Conservation (phyloP, 192 early-diverging fungal species). For the Gryganskiella cystojenkinii region DNA sequence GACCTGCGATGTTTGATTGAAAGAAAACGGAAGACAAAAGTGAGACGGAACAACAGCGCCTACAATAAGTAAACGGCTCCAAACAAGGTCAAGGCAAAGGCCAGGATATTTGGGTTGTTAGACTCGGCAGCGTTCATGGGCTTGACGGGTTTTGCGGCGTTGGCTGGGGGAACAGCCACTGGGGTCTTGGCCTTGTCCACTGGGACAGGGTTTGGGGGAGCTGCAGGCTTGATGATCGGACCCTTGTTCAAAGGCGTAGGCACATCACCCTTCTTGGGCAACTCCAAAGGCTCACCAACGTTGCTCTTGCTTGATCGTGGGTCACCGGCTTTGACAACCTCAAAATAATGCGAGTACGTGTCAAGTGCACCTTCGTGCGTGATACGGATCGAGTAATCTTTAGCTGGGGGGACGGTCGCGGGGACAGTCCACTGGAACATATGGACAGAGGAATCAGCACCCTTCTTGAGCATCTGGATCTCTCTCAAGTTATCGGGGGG, state of each 20-base stretch:
- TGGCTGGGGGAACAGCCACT: neutral
- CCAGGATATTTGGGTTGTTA: conserved; percentile 5
- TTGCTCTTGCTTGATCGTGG: conserved; percentile 11
- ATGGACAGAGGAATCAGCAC: conserved; percentile 13
- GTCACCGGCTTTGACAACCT: conserved; percentile 9
- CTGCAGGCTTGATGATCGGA: neutral
- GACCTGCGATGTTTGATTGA: neutral
- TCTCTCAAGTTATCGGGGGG: conserved; percentile 7
- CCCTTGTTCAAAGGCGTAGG: conserved; percentile 11
- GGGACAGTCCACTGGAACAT: conserved; percentile 37
- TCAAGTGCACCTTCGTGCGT: conserved; percentile 4
- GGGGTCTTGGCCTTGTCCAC: neutral
- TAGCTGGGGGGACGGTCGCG: conserved; percentile 1
- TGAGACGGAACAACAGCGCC: neutral
- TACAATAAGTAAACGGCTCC: conserved; percentile 20
- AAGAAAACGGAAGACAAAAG: neutral
- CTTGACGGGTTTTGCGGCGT: conserved; percentile 7
- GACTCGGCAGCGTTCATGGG: neutral
- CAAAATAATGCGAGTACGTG: conserved; percentile 29
- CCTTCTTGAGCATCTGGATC: conserved; percentile 5
- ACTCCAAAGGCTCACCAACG: conserved; percentile 11
- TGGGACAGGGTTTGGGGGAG: conserved; percentile 20
- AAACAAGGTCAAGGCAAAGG: conserved; percentile 18
- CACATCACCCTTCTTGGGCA: conserved; percentile 15
- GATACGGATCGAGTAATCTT: conserved; percentile 15